Percentiles rank a stretch among this genome's conserved stretches.
These are phyloP conservation scores for Malassezia arunalokei DNA, from an alignment of 1,284 basidiomycete genomes.

Conservation along the genomic window DNA sequence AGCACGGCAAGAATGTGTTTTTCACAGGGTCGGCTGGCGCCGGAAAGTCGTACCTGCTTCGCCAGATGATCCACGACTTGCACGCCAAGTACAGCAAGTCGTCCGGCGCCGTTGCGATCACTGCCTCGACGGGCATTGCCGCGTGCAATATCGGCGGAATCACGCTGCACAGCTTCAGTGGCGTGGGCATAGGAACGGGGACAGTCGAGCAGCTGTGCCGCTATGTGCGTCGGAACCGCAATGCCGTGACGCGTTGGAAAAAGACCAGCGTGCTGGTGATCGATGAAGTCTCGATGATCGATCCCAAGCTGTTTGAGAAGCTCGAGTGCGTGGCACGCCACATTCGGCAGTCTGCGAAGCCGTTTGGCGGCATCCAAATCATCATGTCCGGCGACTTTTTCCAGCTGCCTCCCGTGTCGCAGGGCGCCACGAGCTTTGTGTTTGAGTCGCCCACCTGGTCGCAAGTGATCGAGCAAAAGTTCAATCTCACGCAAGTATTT, in stretches of 20 bases:
- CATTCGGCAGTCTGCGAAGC: slow-evolving; percentile 53
- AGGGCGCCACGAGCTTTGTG: slow-evolving; percentile 28
- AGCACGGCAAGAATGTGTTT: slow-evolving; percentile 60
- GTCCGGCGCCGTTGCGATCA: slow-evolving; percentile 62
- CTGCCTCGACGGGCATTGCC: slow-evolving; percentile 81
- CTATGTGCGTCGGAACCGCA: slow-evolving; percentile 63
- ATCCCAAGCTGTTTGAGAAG: slow-evolving; percentile 81
- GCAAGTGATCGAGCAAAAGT: slow-evolving; percentile 61
- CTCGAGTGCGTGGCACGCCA: slow-evolving; percentile 59
- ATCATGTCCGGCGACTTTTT: slow-evolving; percentile 91
- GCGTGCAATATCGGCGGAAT: slow-evolving; percentile 82
- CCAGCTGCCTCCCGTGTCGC: slow-evolving; percentile 81
- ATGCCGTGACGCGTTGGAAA: slow-evolving; percentile 58
- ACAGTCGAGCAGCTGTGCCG: slow-evolving; percentile 53
- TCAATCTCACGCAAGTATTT: slow-evolving; percentile 83
- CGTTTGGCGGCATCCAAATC: slow-evolving; percentile 93
- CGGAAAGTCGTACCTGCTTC: slow-evolving; percentile 84
- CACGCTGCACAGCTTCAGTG: slow-evolving; percentile 82
- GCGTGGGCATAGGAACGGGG: slow-evolving; percentile 73
- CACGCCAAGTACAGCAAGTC: slow-evolving; percentile 50
- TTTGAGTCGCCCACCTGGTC: slow-evolving; percentile 75
- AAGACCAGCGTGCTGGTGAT: slow-evolving; percentile 72
- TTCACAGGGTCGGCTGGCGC: slow-evolving; percentile 92
- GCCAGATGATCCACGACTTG: slow-evolving; percentile 66
- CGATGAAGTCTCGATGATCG: slow-evolving; percentile 90